Base-by-base conservation (phyloP, 805 yeast genomes). In the Ogataea allantospora region DNA sequence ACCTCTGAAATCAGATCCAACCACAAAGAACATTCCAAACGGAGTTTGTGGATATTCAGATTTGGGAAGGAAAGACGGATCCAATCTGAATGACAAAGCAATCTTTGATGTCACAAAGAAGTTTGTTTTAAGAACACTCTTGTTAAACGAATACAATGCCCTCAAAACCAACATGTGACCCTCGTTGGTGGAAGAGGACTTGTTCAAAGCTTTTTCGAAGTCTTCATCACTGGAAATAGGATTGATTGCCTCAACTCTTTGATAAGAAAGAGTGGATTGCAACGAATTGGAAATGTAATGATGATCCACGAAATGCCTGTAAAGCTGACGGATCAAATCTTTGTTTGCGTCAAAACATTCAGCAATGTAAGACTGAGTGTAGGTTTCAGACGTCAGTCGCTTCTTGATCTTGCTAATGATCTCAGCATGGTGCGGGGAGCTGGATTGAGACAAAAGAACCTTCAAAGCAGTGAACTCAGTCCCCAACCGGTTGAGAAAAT, bases 1-100 rank as follows among this genome's bases (percentile, higher is more conserved):
- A 17, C 97, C 99, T 63, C 96, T 78, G 67, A 91, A 91, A 58
- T 93, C 96, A 47, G 88, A 85, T 46, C 99, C 99, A 47, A 93
- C 96, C 42, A 89, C 84, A 51, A 91, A 80, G 68, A 91, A 91
- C 83, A 91, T 85, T 48, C 98, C 99, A 58, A 70, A 93, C 38
- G 96, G 95, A 30, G 83, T 83, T 50, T 87, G 91, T 26, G 97
- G 95, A 62, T 89, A 91, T 68, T 91, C 99, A 20, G 78, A 65
- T 39, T 62, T 62, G 30, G 98, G 96, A 63, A 91, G 74, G 67
- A 89, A 84, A 12, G 79, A 66, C 23, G 99, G 95, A 56, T 88
- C 75, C 55, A 93, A 74, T 65, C 97, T 79, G 73, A 91, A 91
- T 3, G 96, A 86, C 43, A 91, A 73, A 13, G 99, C 99, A 34